Conservation (phyloP, 2,329 filamentous ascomycete species). For the Fusarium sarcochroum region DNA sequence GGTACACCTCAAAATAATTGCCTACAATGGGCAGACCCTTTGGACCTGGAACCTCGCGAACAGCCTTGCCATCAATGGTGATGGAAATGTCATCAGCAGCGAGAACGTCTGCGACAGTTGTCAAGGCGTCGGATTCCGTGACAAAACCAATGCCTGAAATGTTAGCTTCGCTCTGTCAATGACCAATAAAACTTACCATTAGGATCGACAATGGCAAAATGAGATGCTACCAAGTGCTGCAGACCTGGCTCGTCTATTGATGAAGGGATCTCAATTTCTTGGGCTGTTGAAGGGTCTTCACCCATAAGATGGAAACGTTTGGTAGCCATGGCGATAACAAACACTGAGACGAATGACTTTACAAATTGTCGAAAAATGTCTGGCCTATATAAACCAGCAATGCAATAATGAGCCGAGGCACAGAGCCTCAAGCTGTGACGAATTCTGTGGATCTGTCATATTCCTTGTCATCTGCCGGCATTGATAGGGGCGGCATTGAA, state of each 20-base stretch:
- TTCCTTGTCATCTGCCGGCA: slow-evolving; percentile 26
- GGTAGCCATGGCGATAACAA: slow-evolving; percentile 50
- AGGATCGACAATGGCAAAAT: slow-evolving; percentile 60
- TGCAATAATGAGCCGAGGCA: slow-evolving; percentile 18
- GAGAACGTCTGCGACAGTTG: slow-evolving; percentile 54
- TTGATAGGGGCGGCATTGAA: slow-evolving; percentile 25
- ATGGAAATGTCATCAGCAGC: slow-evolving; percentile 56
- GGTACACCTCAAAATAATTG: slow-evolving; percentile 68
- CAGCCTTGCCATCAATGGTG: slow-evolving; percentile 63
- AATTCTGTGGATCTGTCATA: slow-evolving; percentile 6
- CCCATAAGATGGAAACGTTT: slow-evolving; percentile 60
- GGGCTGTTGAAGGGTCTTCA: slow-evolving; percentile 55
- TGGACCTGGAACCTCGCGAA: slow-evolving; percentile 66
- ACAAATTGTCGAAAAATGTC: slow-evolving; percentile 4
- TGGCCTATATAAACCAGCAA: slow-evolving; percentile 35
- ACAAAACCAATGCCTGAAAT: slow-evolving; percentile 56
- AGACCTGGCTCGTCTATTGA: slow-evolving; percentile 55
- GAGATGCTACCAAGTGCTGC: slow-evolving; percentile 57
- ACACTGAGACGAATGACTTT: slow-evolving; percentile 3
- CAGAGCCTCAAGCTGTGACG: slow-evolving; percentile 8
- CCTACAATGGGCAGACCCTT: slow-evolving; percentile 64
- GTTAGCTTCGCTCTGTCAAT: slow-evolving; percentile 2
- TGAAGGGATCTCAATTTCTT: slow-evolving; percentile 55
- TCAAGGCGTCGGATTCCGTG: slow-evolving; percentile 50
- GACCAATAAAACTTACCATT: slow-evolving; percentile 49